Percentiles rank a stretch among this genome's conserved stretches.
phyloP scores from a whole-genome alignment of 106 monocot species.

The Allium sativum region DNA sequence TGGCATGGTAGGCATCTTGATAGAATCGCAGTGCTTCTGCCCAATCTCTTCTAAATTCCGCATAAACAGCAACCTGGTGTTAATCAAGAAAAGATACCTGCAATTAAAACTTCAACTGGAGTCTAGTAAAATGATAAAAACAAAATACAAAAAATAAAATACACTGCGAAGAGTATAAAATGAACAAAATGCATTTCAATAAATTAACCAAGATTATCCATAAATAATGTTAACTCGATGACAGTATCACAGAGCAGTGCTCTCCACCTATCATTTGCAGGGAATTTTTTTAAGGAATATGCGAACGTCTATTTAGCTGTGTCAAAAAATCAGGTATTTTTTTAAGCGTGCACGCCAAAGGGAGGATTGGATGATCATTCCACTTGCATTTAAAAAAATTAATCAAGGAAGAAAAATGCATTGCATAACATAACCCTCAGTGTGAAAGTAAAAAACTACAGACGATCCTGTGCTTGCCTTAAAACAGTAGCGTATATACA shows the following conservation, averaged over 20 bases:
- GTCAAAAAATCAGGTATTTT: too few relatives aligned
- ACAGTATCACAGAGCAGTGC: background rate
- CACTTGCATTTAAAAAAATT: too few relatives aligned
- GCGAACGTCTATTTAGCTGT: too few relatives aligned
- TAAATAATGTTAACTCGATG: background rate
- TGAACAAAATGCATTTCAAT: background rate
- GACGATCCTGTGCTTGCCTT: constrained; percentile 29
- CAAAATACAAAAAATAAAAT: background rate
- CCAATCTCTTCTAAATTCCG: constrained; percentile 92
- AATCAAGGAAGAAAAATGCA: too few relatives aligned
- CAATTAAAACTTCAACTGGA: constrained; percentile 14
- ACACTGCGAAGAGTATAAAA: background rate
- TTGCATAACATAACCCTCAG: too few relatives aligned
- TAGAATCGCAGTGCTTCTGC: constrained; percentile 79
- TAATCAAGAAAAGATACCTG: constrained; percentile 6
- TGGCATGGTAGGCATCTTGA: constrained; percentile 63
- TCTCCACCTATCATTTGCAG: too few relatives aligned
- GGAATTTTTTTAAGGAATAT: too few relatives aligned
- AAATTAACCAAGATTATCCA: background rate
- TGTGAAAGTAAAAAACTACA: background rate
- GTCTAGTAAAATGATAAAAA: constrained; percentile 4
- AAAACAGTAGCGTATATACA: constrained; percentile 79
- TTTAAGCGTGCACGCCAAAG: too few relatives aligned
- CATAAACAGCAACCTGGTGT: constrained; percentile 72
- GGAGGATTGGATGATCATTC: too few relatives aligned